Conservation (phyloP, 768 basidiomycete genomes). For the Boletus reticuloceps region DNA sequence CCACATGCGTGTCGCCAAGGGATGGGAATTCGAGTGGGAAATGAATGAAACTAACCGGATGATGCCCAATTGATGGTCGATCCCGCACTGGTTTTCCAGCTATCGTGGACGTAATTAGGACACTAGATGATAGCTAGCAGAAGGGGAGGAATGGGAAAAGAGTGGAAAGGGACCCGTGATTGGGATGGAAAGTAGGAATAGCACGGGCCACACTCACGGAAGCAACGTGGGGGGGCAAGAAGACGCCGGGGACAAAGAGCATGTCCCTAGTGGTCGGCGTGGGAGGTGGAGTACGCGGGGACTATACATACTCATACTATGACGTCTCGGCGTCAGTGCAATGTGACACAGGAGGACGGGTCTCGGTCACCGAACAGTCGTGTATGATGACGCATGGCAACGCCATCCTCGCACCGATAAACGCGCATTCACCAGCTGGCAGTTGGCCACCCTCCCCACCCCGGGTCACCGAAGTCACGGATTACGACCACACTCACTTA, state of each 20-base stretch:
- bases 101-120: background rate
- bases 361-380: slow-evolving; percentile 3
- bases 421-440: too few species aligned
- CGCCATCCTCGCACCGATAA: background rate
- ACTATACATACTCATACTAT: slow-evolving; percentile 2
- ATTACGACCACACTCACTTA: background rate
- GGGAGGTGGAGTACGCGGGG: slow-evolving; percentile 13
- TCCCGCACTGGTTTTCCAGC: slow-evolving; percentile 11
- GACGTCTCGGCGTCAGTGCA: slow-evolving; percentile 19
- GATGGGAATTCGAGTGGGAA: slow-evolving; percentile 16
- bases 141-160: background rate
- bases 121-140: background rate
- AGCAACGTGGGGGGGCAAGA: slow-evolving; percentile 18
- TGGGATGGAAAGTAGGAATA: background rate
- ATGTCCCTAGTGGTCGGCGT: slow-evolving; percentile 7
- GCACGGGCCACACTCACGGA: slow-evolving; percentile 11
- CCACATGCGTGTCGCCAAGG: background rate
- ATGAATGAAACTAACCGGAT: slow-evolving; percentile 27
- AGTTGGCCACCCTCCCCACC: too few species aligned
- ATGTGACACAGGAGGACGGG: slow-evolving; percentile 10
- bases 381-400: background rate
- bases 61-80: slow-evolving; percentile 19
- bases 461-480: background rate
- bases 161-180: background rate
- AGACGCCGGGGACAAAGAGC: slow-evolving; percentile 1